Conservation (phyloP, 2,329 filamentous ascomycete species). For the Sporothrix mexicana region DNA sequence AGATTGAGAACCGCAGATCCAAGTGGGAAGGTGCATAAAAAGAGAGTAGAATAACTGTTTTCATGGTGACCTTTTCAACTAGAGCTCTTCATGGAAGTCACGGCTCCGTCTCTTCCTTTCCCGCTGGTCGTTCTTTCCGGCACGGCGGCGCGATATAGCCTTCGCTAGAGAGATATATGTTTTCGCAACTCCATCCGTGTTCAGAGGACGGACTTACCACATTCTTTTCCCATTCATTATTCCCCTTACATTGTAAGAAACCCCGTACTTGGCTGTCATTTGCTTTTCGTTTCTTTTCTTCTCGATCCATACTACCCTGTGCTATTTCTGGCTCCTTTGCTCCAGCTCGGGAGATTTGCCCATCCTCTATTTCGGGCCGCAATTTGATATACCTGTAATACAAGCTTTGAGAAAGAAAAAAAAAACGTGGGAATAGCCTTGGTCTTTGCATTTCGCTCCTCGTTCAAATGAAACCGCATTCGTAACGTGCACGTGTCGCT, state of each 20-base stretch:
- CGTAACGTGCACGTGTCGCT: conserved; percentile 13
- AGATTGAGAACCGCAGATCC: background rate
- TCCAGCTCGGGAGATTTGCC: conserved; percentile 1
- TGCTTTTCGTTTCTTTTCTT: background rate
- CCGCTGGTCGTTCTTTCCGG: conserved; percentile 21
- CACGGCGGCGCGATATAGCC: conserved; percentile 10
- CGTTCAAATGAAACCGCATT: background rate
- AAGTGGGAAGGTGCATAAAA: background rate
- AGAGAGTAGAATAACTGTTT: background rate
- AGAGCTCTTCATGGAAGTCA: background rate
- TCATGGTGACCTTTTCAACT: background rate
- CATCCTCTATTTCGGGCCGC: conserved; percentile 28
- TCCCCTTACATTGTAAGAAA: background rate
- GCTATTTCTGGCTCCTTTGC: background rate
- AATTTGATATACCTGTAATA: background rate
- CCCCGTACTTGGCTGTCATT: background rate
- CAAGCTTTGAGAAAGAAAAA: background rate
- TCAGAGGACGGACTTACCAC: too few relatives aligned
- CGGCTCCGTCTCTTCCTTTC: background rate
- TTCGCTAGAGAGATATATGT: background rate
- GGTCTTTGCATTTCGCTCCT: background rate
- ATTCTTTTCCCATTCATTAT: background rate
- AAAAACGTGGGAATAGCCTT: background rate
- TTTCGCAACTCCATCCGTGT: background rate
- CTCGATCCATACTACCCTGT: conserved; percentile 2